Evolutionary conservation across 768 basidiomycete genomes (phyloP), one percentile per base, ranked within the genome.

Genomic region (Naganishia kalamii): DNA sequence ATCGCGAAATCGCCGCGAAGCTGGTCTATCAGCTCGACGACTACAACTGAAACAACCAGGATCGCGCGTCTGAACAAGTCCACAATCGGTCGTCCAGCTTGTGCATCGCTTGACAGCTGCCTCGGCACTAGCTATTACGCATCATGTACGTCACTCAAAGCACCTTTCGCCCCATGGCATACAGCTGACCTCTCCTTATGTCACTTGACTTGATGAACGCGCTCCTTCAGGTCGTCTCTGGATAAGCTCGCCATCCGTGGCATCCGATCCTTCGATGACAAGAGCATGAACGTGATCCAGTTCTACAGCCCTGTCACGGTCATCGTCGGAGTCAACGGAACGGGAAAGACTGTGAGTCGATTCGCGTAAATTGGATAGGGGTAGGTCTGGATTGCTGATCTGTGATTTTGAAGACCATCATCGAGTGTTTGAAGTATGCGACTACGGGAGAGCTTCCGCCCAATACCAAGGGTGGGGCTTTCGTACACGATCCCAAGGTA

Each of bases 401-500:
- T 43, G 30, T 37, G 30, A 19, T 12, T 17, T 17, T 7, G 23
- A 70, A 83, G 82, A 99, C 94, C 0, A 89, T 98, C 75, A 98
- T 99, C 78, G 96, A 99, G 82, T 98, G 94, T 80, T 84, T 99
- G 78, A 98, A 98, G 81, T 99, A 99, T 76, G 92, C 91, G 12
- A 96, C 96, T 0, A 99, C 96, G 0, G 96, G 96, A 30, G 94
- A 98, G 77, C 88, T 98, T 71, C 96, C 96, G 0, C 90, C 96
- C 0, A 94, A 94, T 74, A 91, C 93, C 25, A 91, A 92, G 67
- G 94, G 94, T 33, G 96, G 94, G n/a, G 96, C 96, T 0, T 99
- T 98, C 79, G 80, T 99, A 3, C 96, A 99, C 77, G 96, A 99
- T 79, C 96, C 96, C 1, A 96, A 96, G 68, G 54, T 57, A 25